Evolutionary conservation across 495 filamentous ascomycete species (phyloP).

Genomic region (Aspergillus ellipticus): DNA sequence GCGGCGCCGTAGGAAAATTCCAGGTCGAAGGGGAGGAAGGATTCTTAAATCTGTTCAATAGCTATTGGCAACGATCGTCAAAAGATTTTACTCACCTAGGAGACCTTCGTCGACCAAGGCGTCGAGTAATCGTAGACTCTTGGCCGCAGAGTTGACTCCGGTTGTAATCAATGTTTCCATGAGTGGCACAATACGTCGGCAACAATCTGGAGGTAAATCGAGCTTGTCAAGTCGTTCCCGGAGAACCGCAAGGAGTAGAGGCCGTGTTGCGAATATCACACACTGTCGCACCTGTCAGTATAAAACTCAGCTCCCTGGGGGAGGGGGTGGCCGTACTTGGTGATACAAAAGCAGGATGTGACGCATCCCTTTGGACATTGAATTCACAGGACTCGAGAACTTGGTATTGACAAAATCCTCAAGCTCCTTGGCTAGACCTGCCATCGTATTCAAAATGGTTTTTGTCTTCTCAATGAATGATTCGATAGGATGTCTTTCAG

Average conservation of each 20-base stretch:
- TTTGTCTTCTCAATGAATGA: slow-evolving; percentile 33
- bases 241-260: slow-evolving; percentile 32
- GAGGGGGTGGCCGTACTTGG: slow-evolving; percentile 22
- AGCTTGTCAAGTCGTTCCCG: slow-evolving; percentile 28
- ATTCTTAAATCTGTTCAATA: slow-evolving; percentile 17
- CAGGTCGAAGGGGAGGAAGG: slow-evolving; percentile 36
- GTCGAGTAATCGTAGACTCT: slow-evolving; percentile 29
- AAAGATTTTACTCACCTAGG: slow-evolving; percentile 23
- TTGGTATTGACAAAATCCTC: slow-evolving; percentile 25
- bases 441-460: slow-evolving; percentile 29
- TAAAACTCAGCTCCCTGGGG: not conserved
- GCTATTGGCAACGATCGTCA: not conserved
- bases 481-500: slow-evolving; percentile 24
- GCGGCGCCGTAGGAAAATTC: slow-evolving; percentile 36
- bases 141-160: slow-evolving; percentile 33
- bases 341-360: slow-evolving; percentile 35
- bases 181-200: slow-evolving; percentile 20
- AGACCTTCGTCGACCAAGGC: slow-evolving; percentile 23
- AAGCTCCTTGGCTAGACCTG: slow-evolving; percentile 29
- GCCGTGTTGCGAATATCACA: slow-evolving; percentile 33
- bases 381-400: slow-evolving; percentile 23
- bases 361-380: slow-evolving; percentile 30
- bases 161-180: slow-evolving; percentile 27
- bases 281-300: slow-evolving; percentile 16
- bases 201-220: slow-evolving; percentile 19